Base-by-base conservation (phyloP, 1,284 basidiomycete genomes). In the Calocybe gambosa region DNA sequence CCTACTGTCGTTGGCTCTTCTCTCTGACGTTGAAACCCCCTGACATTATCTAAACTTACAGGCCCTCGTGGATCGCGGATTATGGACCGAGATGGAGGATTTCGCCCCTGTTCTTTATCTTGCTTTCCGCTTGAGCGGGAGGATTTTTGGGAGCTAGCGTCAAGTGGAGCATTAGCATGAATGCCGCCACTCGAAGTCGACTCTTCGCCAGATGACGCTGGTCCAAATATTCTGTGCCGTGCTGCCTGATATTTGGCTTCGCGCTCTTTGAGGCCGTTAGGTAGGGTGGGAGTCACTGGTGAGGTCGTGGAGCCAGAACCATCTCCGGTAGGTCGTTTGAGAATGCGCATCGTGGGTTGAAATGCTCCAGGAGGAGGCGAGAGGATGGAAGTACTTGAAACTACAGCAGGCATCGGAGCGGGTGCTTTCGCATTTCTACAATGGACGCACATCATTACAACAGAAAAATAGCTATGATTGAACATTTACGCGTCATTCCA, bases 161-260 rank as follows among this genome's bases (percentile, higher is more conserved):
- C n/a, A n/a, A n/a, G n/a, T n/a, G n/a, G n/a, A 3, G 31, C 26
- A 21, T 37, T 46, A 2, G 39, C 21, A 5, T 28, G 10, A 7
- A 25, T 26, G 33, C 10, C 25, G n/a, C 18, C 13, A 31, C 13
- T 31, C 6, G 39, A 20, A 9, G 23, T 26, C 15, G 49, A 29
- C 36, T 47, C 45, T 36, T 47, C 26, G 35, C 45, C 40, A 16
- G 43, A 43, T 13, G n/a, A n/a, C n/a, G 42, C 39, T 39, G 31
- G 13, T 7, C 73, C 71, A 52, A 71, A 75, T 44, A 73, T 76
- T 19, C 71, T 61, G 39, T 69, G 69, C 21, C 69, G 56, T 4
- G 69, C 73, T 25, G 65, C 71, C 51, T 67, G 65, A 53, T 71
- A 75, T 50, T 65, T 62, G 20, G 63, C 65, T 50, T 71, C 73